phyloP scores from a whole-genome alignment of 352 stramenopile genomes.

The Globisporangium nunn region DNA sequence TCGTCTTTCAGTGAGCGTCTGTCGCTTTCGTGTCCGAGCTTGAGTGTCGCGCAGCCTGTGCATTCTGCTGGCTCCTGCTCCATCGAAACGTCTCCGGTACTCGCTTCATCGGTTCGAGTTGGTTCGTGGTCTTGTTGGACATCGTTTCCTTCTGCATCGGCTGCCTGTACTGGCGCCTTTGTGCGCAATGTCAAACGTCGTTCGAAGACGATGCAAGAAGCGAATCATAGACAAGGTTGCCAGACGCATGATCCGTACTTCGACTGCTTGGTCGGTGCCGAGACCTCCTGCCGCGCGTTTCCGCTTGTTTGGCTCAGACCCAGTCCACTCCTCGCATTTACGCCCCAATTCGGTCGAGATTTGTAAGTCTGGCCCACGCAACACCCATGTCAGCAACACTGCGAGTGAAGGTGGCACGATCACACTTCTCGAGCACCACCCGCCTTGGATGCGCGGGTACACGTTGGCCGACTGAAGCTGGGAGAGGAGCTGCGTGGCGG shows the following conservation, averaged over 20 bases:
- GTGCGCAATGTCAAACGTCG: neutral
- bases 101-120: neutral
- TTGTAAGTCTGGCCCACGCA: constrained; percentile 4
- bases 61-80: constrained; percentile 2
- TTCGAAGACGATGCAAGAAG: neutral
- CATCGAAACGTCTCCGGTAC: neutral
- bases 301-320: constrained; percentile 29
- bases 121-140: neutral
- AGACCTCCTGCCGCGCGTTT: constrained; percentile 17
- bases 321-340: constrained; percentile 24
- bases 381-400: neutral
- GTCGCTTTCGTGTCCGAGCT: neutral
- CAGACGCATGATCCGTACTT: neutral
- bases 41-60: constrained; percentile 1
- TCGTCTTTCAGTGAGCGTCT: constrained; percentile 6
- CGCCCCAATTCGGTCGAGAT: constrained; percentile 11
- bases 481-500: constrained; percentile 35
- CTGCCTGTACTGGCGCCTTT: neutral
- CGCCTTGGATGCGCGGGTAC: constrained; percentile 12
- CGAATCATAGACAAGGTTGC: too few species aligned
- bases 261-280: neutral
- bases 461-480: constrained; percentile 27
- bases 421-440: neutral
- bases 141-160: neutral
- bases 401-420: neutral